Percentiles rank a stretch among this genome's conserved stretches.
Conservation (phyloP, 2,329 filamentous ascomycete species). For the Nakataea oryzae region DNA sequence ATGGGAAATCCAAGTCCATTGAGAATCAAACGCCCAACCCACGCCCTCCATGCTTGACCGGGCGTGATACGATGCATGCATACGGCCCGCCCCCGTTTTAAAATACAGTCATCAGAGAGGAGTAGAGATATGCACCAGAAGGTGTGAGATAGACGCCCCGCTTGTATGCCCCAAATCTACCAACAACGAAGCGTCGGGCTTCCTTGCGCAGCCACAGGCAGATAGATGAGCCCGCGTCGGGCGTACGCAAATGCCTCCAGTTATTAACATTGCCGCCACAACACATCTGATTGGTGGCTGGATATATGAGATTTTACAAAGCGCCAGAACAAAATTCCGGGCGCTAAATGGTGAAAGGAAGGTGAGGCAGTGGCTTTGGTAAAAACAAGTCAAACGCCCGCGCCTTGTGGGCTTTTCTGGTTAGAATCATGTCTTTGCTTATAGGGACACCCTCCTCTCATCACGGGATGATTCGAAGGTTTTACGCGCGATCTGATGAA, state of each 20-base stretch:
- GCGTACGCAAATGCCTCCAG: not conserved
- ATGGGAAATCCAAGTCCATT: conserved; percentile 1
- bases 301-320: not conserved
- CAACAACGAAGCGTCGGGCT: not conserved
- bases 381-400: not conserved
- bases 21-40: not conserved
- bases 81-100: conserved; percentile 1
- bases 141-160: not conserved
- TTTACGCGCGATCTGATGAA: not conserved
- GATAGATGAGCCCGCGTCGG: not conserved
- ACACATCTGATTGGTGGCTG: not conserved
- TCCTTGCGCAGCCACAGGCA: not conserved
- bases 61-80: not conserved
- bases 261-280: not conserved
- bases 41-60: not conserved
- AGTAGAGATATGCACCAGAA: conserved; percentile 2
- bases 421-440: not conserved
- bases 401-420: not conserved
- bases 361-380: not conserved
- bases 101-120: conserved; percentile 3
- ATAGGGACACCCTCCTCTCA: not conserved
- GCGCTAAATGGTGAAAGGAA: not conserved
- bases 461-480: conserved; percentile 1
- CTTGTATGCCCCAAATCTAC: not conserved
- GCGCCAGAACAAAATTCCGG: not conserved